Percentiles rank a stretch among this genome's conserved stretches.
Conservation (phyloP, 1,139 yeast species). For the Pichia norvegensis region DNA sequence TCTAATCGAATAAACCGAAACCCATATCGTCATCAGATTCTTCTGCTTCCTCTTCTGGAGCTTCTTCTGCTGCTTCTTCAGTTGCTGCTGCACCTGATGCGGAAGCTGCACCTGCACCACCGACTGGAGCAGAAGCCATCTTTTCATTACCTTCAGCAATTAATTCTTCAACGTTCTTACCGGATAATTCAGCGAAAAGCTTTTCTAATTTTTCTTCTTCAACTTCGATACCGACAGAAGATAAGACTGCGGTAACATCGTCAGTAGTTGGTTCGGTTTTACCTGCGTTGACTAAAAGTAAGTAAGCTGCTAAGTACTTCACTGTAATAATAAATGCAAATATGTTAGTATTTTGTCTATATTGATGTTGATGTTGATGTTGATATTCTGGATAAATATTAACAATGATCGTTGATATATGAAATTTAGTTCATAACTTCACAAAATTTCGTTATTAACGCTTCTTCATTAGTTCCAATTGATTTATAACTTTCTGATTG, state of each 20-base stretch:
- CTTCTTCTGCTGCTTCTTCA: slow-evolving; percentile 53
- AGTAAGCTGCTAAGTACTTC: slow-evolving; percentile 90
- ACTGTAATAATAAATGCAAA: slow-evolving; percentile 30
- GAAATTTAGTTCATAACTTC: too few species aligned
- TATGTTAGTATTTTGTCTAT: background rate
- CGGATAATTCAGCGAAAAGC: slow-evolving; percentile 65
- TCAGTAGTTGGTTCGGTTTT: slow-evolving; percentile 70
- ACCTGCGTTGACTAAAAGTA: slow-evolving; percentile 81
- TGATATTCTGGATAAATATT: too few species aligned
- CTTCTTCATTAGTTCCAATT: too few species aligned
- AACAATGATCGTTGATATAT: too few species aligned
- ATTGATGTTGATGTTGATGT: background rate
- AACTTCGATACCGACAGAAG: slow-evolving; percentile 71
- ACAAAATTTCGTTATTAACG: too few species aligned
- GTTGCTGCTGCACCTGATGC: slow-evolving; percentile 47
- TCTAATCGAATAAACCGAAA: slow-evolving; percentile 81
- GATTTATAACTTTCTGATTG: too few species aligned
- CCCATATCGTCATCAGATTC: slow-evolving; percentile 73
- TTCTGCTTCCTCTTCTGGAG: slow-evolving; percentile 47
- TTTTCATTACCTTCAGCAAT: slow-evolving; percentile 75
- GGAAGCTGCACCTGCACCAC: slow-evolving; percentile 71
- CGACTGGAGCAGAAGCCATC: slow-evolving; percentile 76
- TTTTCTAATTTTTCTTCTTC: slow-evolving; percentile 65
- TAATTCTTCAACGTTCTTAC: slow-evolving; percentile 68
- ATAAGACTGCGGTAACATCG: slow-evolving; percentile 63